phyloP scores from a whole-genome alignment of 2,329 filamentous ascomycete species.

The Cercospora zeina region DNA sequence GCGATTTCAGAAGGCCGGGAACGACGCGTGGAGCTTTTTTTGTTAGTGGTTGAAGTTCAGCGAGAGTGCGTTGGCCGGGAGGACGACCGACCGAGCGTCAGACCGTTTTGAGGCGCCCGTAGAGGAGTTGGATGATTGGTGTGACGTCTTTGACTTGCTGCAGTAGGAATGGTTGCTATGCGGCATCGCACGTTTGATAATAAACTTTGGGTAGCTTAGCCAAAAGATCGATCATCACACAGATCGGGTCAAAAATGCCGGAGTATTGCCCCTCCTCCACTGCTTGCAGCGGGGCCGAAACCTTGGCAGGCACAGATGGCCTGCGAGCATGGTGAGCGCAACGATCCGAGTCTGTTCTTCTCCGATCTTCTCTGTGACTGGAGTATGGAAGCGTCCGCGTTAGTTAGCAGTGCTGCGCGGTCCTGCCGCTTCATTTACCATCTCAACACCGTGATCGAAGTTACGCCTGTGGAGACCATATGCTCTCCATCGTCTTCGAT shows the following conservation, averaged over 20 bases:
- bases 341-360: not conserved
- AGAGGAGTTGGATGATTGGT: conserved; percentile 10
- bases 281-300: conserved; percentile 7
- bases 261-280: not conserved
- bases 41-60: not conserved
- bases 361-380: not conserved
- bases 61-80: conserved; percentile 12
- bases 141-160: conserved; percentile 18
- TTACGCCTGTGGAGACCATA: too few relatives aligned
- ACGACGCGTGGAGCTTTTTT: not conserved
- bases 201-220: conserved; percentile 9
- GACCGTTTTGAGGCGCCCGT: conserved; percentile 1
- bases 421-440: too few relatives aligned
- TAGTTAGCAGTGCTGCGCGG: too few relatives aligned
- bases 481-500: too few relatives aligned
- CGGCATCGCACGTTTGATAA: not conserved
- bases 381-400: too few relatives aligned
- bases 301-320: conserved; percentile 5
- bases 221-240: not conserved
- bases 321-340: not conserved
- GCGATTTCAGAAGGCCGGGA: not conserved
- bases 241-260: not conserved
- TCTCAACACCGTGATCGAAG: too few relatives aligned
- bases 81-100: conserved; percentile 9
- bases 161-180: conserved; percentile 15